phyloP scores from a whole-genome alignment of 768 basidiomycete species.

The Psilocybe sp. region DNA sequence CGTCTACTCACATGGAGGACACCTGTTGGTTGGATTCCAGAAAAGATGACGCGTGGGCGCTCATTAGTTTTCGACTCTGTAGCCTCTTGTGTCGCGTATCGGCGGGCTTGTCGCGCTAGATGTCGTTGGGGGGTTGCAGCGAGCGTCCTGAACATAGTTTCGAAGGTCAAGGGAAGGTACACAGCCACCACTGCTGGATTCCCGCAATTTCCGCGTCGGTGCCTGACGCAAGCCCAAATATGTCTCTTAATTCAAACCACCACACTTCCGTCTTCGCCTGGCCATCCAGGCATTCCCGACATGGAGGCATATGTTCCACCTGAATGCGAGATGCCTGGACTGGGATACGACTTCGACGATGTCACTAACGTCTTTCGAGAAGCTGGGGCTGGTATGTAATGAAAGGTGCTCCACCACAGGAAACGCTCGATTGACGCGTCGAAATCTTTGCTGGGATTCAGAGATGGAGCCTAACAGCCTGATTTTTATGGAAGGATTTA shows the following conservation, averaged over 20 bases:
- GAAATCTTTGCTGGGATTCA: constrained; percentile 11
- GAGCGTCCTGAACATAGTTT: constrained; percentile 4
- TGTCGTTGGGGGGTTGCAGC: constrained; percentile 6
- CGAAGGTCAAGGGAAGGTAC: constrained; percentile 19
- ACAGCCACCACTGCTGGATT: constrained; percentile 30
- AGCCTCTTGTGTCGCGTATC: constrained; percentile 15
- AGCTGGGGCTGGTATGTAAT: constrained; percentile 57
- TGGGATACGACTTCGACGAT: constrained; percentile 57
- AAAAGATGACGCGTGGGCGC: constrained; percentile 58
- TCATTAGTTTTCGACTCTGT: not conserved
- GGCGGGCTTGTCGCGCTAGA: constrained; percentile 14
- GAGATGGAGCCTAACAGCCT: constrained; percentile 66
- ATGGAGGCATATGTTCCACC: constrained; percentile 11
- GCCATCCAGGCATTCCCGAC: constrained; percentile 6
- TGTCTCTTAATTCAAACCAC: constrained; percentile 18
- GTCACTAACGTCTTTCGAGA: constrained; percentile 56
- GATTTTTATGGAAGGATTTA: constrained; percentile 66
- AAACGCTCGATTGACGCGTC: constrained; percentile 7
- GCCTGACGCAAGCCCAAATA: constrained; percentile 3
- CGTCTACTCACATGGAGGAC: constrained; percentile 71
- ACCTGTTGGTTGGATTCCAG: constrained; percentile 93
- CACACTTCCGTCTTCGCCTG: constrained; percentile 4
- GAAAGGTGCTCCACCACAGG: not conserved
- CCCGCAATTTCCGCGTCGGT: constrained; percentile 3
- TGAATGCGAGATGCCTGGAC: constrained; percentile 45